phyloP scores from a whole-genome alignment of 768 basidiomycete genomes.

The Candolleomyces aberdarensis region DNA sequence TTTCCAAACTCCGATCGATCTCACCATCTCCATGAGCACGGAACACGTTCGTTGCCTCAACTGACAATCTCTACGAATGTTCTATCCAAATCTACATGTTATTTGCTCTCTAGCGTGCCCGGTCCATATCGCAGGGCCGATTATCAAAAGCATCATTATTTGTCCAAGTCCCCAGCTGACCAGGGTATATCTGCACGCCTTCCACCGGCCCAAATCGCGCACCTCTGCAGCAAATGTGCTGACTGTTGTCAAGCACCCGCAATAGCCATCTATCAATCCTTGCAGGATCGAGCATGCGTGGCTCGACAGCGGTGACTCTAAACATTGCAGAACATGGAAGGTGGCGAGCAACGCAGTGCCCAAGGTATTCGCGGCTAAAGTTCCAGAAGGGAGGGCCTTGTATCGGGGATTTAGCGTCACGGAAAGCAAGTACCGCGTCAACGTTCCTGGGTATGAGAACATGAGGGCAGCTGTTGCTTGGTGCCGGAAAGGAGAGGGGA shows the following conservation, averaged over 20 bases:
- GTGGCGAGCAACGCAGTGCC: conserved; percentile 83
- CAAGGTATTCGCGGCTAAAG: conserved; percentile 68
- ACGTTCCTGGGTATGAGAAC: conserved; percentile 85
- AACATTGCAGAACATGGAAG: conserved; percentile 69
- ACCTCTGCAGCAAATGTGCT: conserved; percentile 90
- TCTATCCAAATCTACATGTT: conserved; percentile 46
- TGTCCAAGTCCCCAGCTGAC: conserved; percentile 73
- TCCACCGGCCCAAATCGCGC: conserved; percentile 49
- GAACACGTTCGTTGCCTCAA: conserved; percentile 2
- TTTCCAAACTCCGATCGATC: conserved; percentile 22
- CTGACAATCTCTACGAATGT: neutral
- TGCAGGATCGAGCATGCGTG: conserved; percentile 71
- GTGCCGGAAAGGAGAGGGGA: conserved; percentile 66
- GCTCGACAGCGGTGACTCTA: conserved; percentile 38
- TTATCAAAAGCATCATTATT: conserved; percentile 62
- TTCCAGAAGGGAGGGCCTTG: conserved; percentile 70
- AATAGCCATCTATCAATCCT: conserved; percentile 88
- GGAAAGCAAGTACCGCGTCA: conserved; percentile 80
- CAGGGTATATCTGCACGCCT: conserved; percentile 64
- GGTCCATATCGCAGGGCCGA: conserved; percentile 63
- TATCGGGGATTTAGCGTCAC: conserved; percentile 63
- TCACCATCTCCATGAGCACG: neutral
- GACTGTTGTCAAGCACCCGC: conserved; percentile 92
- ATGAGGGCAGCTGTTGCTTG: conserved; percentile 84
- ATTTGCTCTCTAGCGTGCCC: conserved; percentile 39